A percentile compares a stretch with the other conserved stretches of the same genome.
Evolutionary conservation across 495 filamentous ascomycete species (phyloP).

Genomic region (Penicillium paxilli): DNA sequence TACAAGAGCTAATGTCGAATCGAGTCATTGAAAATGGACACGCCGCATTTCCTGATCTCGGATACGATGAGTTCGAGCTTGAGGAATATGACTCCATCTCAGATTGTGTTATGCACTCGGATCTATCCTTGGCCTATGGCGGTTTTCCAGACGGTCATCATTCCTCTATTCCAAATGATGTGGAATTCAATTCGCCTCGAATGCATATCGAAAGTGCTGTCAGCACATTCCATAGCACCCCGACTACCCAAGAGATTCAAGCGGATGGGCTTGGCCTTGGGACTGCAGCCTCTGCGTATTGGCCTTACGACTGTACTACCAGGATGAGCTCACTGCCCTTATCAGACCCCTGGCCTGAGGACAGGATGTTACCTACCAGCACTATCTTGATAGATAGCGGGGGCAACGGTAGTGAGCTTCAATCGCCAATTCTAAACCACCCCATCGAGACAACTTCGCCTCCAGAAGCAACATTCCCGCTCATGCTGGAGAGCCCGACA

Average conservation of each 20-base stretch:
- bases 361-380: neutral
- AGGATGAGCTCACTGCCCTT: neutral
- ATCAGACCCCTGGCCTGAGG: slow-evolving; percentile 2
- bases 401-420: neutral
- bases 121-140: neutral
- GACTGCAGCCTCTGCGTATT: neutral
- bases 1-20: slow-evolving; percentile 30
- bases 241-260: neutral
- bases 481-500: neutral
- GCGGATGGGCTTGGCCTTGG: neutral
- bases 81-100: slow-evolving; percentile 13
- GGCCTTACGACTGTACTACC: neutral
- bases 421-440: slow-evolving; percentile 6
- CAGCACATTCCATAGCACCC: neutral
- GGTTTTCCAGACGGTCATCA: neutral
- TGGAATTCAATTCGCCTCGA: neutral
- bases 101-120: slow-evolving; percentile 2
- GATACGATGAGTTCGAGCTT: slow-evolving; percentile 9
- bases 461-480: neutral
- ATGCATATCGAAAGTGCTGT: neutral
- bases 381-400: neutral
- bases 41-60: neutral
- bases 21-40: slow-evolving; percentile 10
- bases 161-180: neutral
- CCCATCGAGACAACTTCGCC: slow-evolving; percentile 6